These are phyloP conservation scores for Boletales sp. DNA, from an alignment of 768 basidiomycete species.

Conservation along the genomic window DNA sequence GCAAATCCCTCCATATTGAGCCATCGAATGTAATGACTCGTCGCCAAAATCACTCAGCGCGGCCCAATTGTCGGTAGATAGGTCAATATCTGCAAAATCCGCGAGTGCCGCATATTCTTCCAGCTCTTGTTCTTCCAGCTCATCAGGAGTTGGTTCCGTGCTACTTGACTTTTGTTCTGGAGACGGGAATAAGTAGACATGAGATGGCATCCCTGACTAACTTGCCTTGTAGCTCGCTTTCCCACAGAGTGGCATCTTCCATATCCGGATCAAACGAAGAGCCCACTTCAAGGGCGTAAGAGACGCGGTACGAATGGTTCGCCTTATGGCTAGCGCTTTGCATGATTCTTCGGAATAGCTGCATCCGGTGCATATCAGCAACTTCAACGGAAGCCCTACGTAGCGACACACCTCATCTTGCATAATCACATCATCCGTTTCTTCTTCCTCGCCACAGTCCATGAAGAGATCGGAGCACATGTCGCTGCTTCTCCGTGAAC, in stretches of 20 bases:
- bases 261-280: constrained; percentile 74
- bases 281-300: constrained; percentile 66
- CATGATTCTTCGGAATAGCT: constrained; percentile 70
- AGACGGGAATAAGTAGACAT: constrained; percentile 1
- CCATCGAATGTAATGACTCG: neutral
- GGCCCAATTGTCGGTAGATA: constrained; percentile 11
- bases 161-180: constrained; percentile 2
- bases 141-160: constrained; percentile 37
- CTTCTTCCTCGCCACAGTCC: constrained; percentile 54
- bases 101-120: constrained; percentile 45
- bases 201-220: neutral
- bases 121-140: constrained; percentile 55
- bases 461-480: constrained; percentile 42
- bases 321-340: constrained; percentile 47
- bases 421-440: constrained; percentile 57
- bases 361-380: constrained; percentile 5
- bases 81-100: constrained; percentile 46
- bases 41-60: constrained; percentile 23
- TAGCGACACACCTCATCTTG: constrained; percentile 50
- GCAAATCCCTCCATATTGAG: neutral
- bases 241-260: constrained; percentile 63
- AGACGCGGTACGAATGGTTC: constrained; percentile 54
- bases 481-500: constrained; percentile 43
- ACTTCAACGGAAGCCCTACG: constrained; percentile 1
- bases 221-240: constrained; percentile 48